Percentiles rank a stretch among this genome's conserved stretches.
These are phyloP conservation scores for Botrytis aclada DNA, from an alignment of 2,329 filamentous ascomycete genomes.

Conservation along the genomic window DNA sequence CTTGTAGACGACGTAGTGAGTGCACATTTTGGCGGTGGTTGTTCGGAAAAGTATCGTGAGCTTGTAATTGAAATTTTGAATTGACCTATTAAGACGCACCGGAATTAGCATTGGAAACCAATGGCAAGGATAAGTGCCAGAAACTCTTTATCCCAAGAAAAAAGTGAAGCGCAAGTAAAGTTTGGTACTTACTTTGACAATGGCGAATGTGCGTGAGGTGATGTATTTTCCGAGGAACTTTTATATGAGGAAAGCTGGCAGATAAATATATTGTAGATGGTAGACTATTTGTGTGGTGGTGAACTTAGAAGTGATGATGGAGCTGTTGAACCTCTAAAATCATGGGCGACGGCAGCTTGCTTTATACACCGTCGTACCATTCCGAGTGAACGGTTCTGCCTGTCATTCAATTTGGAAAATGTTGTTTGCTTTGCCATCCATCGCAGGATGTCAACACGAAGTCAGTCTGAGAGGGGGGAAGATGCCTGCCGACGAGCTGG, in stretches of 20 bases:
- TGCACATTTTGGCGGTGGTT: slow-evolving; percentile 16
- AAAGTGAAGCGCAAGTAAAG: background rate
- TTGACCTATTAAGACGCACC: background rate
- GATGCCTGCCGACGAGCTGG: slow-evolving; percentile 28
- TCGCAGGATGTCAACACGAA: slow-evolving; percentile 26
- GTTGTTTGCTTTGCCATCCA: slow-evolving; percentile 34
- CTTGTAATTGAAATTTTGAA: background rate
- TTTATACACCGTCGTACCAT: slow-evolving; percentile 38
- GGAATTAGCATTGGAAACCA: slow-evolving; percentile 1
- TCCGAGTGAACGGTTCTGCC: slow-evolving; percentile 34
- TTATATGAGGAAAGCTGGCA: slow-evolving; percentile 5
- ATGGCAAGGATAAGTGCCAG: slow-evolving; percentile 1
- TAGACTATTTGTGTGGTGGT: slow-evolving; percentile 6
- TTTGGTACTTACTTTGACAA: slow-evolving; percentile 12
- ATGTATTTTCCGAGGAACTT: background rate
- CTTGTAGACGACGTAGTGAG: background rate
- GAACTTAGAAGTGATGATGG: slow-evolving; percentile 17
- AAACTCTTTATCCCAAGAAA: background rate
- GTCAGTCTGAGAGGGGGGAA: slow-evolving; percentile 20
- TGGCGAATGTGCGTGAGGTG: background rate
- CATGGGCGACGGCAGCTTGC: slow-evolving; percentile 31
- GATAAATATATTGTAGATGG: slow-evolving; percentile 9
- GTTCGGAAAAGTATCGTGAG: background rate
- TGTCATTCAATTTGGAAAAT: slow-evolving; percentile 32
- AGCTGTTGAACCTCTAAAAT: slow-evolving; percentile 22